Evolutionary conservation across 495 filamentous ascomycete genomes (phyloP).

Genomic region (Bacidia gigantensis): DNA sequence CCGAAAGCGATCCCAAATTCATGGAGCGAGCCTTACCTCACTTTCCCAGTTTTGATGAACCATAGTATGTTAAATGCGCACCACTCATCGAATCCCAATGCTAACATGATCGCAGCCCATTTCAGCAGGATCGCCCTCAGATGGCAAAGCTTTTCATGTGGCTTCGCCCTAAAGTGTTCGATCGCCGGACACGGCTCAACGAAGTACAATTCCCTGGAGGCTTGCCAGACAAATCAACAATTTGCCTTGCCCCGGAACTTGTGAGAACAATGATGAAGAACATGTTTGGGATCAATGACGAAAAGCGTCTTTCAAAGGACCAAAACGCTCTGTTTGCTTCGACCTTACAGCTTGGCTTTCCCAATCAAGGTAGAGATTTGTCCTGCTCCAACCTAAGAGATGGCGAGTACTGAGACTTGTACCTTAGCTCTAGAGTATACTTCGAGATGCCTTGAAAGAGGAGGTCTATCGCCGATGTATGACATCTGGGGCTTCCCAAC

Average conservation of each 20-base stretch:
- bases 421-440: too few relatives aligned
- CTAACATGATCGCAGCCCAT: neutral
- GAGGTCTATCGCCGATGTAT: too few relatives aligned
- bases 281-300: neutral
- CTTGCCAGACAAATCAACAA: neutral
- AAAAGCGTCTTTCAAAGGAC: neutral
- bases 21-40: slow-evolving; percentile 4
- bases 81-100: too few relatives aligned
- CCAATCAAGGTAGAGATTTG: slow-evolving; percentile 1
- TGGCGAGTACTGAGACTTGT: too few relatives aligned
- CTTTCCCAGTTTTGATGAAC: slow-evolving; percentile 6
- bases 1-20: slow-evolving; percentile 6
- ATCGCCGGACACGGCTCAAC: neutral
- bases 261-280: neutral
- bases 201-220: neutral
- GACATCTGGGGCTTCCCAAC: too few relatives aligned
- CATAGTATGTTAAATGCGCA: slow-evolving; percentile 3
- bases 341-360: slow-evolving; percentile 1
- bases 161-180: neutral
- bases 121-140: neutral
- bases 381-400: too few relatives aligned
- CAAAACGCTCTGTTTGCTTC: slow-evolving; percentile 6
- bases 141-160: slow-evolving; percentile 2
- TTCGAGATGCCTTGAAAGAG: too few relatives aligned
- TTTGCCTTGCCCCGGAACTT: neutral